phyloP scores from a whole-genome alignment of 2,329 filamentous ascomycete genomes.

The Dissoconium aciculare region DNA sequence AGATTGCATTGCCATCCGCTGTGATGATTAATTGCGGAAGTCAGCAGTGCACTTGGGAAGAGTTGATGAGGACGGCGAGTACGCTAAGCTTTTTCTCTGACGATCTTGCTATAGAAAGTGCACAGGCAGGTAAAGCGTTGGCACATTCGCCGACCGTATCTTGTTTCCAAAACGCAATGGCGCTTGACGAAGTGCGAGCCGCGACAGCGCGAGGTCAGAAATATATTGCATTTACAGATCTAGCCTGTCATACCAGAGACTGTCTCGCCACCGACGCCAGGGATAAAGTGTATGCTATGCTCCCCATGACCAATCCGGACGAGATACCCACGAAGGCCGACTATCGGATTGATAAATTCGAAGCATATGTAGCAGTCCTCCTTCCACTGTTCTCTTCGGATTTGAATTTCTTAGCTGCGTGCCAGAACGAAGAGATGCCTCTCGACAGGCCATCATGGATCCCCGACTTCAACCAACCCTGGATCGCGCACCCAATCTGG shows the following conservation, averaged over 20 bases:
- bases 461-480: neutral
- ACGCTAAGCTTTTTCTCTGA: neutral
- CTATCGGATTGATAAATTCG: neutral
- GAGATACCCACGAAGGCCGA: neutral
- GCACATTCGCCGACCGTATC: neutral
- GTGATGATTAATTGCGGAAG: neutral
- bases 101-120: neutral
- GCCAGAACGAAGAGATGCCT: neutral
- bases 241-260: neutral
- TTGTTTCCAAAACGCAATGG: neutral
- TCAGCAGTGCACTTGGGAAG: neutral
- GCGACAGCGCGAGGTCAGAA: neutral
- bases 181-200: neutral
- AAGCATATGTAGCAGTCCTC: neutral
- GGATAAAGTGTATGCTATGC: slow-evolving; percentile 3
- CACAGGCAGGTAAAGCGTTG: neutral
- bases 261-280: slow-evolving; percentile 1
- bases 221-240: slow-evolving; percentile 1
- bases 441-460: neutral
- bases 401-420: neutral
- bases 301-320: slow-evolving; percentile 1
- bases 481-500: slow-evolving; percentile 1
- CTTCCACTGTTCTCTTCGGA: neutral
- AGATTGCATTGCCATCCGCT: slow-evolving; percentile 1
- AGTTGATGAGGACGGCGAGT: neutral